Conservation (phyloP, 371 early-diverging fungal genomes). For the Mucor lusitanicus region DNA sequence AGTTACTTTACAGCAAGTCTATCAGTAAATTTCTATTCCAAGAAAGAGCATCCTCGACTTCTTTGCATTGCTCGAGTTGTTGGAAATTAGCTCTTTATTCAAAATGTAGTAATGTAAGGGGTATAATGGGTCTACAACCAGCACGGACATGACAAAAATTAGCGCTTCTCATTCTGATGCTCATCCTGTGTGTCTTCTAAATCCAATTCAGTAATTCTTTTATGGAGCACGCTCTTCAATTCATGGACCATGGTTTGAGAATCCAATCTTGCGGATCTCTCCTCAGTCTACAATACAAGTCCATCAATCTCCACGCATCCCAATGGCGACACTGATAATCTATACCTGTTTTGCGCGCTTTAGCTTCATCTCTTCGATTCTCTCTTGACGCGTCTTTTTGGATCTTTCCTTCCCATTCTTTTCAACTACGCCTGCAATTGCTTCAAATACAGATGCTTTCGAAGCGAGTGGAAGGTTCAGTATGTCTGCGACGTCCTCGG, state of each 20-base stretch:
- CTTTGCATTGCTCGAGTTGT: too few relatives aligned
- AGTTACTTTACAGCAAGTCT: too few relatives aligned
- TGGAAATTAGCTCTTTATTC: too few relatives aligned
- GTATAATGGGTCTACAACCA: background rate
- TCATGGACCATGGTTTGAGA: conserved; percentile 65
- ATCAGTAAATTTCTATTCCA: too few relatives aligned
- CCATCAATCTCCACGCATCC: background rate
- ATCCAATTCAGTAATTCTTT: conserved; percentile 42
- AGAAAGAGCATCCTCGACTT: too few relatives aligned
- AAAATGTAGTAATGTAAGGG: background rate
- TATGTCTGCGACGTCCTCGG: conserved; percentile 40
- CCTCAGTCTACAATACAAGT: conserved; percentile 25
- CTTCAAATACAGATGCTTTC: conserved; percentile 49
- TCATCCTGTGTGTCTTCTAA: conserved; percentile 10
- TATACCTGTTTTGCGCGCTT: conserved; percentile 54
- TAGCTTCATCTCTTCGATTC: conserved; percentile 57
- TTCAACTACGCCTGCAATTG: conserved; percentile 43
- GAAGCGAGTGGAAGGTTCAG: conserved; percentile 43
- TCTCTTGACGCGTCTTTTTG: conserved; percentile 59
- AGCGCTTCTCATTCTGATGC: background rate
- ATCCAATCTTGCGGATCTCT: conserved; percentile 33
- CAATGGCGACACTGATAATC: background rate
- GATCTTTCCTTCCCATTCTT: conserved; percentile 26
- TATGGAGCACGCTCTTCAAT: conserved; percentile 61
- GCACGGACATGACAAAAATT: background rate